Evolutionary conservation across 306 rosid genomes (phyloP).

Genomic region (Cucurbita pepo): DNA sequence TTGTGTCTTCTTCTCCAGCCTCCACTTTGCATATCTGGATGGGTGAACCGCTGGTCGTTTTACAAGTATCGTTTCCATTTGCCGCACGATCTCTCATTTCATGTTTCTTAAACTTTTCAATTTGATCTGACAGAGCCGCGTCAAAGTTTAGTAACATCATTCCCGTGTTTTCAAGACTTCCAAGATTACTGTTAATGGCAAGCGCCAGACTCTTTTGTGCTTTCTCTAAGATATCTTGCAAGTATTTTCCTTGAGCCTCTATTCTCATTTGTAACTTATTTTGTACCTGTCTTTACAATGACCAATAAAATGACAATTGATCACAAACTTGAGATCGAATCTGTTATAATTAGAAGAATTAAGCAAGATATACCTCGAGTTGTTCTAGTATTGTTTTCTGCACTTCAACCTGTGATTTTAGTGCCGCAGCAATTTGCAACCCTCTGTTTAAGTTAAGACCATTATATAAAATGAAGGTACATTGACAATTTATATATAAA

Average conservation of each 20-base stretch:
- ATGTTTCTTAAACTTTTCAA: constrained; percentile 45
- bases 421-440: constrained; percentile 48
- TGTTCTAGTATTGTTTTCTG: constrained; percentile 73
- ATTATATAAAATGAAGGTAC: constrained; percentile 8
- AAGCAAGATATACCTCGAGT: constrained; percentile 47
- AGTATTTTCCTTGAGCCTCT: constrained; percentile 83
- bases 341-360: background rate
- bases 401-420: constrained; percentile 49
- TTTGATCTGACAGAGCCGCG: constrained; percentile 44
- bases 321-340: background rate
- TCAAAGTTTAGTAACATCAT: constrained; percentile 54
- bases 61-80: constrained; percentile 21
- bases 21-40: constrained; percentile 22
- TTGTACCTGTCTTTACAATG: constrained; percentile 35
- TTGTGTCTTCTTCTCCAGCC: constrained; percentile 20
- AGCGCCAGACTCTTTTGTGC: constrained; percentile 56
- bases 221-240: constrained; percentile 66
- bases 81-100: constrained; percentile 30
- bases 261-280: constrained; percentile 66
- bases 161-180: constrained; percentile 34
- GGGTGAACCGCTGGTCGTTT: constrained; percentile 16
- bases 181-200: constrained; percentile 25
- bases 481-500: background rate
- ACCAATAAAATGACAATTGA: background rate
- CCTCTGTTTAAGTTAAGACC: constrained; percentile 22